Conservation (phyloP, 2,329 filamentous ascomycete genomes). For the Apiospora saccharicola region DNA sequence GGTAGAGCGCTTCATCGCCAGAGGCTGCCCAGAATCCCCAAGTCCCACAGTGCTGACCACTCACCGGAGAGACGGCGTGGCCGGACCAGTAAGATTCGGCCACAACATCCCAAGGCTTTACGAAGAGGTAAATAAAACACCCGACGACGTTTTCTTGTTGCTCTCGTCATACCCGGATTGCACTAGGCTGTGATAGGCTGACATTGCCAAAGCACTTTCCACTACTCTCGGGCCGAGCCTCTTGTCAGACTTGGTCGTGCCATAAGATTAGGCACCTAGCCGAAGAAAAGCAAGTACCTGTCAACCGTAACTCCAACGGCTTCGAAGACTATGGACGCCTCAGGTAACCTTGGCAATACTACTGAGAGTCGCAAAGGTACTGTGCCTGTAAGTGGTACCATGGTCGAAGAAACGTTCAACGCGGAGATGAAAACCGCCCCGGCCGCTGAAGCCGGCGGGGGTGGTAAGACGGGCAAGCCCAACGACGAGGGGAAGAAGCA, state of each 20-base stretch:
- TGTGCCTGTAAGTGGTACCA: conserved; percentile 19
- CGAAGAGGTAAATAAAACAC: background rate
- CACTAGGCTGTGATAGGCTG: background rate
- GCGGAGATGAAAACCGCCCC: background rate
- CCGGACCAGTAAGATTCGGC: conserved; percentile 1
- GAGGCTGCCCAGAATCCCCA: background rate
- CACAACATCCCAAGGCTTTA: background rate
- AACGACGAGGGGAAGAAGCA: background rate
- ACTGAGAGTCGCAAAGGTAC: conserved; percentile 35
- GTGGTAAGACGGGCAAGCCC: background rate
- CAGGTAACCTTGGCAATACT: conserved; percentile 30
- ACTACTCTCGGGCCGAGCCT: background rate
- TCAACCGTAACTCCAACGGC: conserved; percentile 15
- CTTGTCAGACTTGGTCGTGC: background rate
- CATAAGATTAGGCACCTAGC: background rate
- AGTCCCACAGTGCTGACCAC: conserved; percentile 9
- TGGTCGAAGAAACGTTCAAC: background rate
- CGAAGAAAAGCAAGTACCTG: background rate
- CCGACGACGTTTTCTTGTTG: conserved; percentile 26
- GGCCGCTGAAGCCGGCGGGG: background rate
- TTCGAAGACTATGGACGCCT: conserved; percentile 33
- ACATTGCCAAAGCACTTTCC: background rate
- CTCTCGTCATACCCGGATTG: background rate
- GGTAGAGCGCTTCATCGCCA: background rate
- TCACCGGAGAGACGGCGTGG: background rate